Conservation (phyloP, 2,329 filamentous ascomycete genomes). For the Colletotrichum orbiculare region DNA sequence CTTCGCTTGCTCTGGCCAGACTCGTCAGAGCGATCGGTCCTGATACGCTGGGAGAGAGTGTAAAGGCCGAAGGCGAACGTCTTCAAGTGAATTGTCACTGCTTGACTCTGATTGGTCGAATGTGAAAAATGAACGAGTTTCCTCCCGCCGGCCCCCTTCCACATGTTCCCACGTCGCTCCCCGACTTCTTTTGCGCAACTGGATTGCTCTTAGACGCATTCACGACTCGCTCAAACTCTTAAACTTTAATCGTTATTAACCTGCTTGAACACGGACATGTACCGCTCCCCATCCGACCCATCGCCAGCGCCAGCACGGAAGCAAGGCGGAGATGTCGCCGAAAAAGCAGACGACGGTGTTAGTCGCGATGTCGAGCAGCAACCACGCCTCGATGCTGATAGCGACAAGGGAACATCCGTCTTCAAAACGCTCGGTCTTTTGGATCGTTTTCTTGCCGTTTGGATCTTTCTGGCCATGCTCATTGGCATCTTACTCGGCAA, state of each 20-base stretch:
- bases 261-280: background rate
- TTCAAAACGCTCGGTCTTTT: constrained; percentile 69
- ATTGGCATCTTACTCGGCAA: constrained; percentile 82
- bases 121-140: background rate
- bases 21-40: too few species aligned
- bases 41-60: background rate
- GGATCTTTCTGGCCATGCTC: constrained; percentile 84
- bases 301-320: too few species aligned
- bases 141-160: background rate
- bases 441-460: constrained; percentile 73
- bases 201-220: too few species aligned
- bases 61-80: background rate
- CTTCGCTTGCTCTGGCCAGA: too few species aligned
- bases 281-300: too few species aligned
- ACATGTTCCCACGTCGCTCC: background rate
- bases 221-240: too few species aligned
- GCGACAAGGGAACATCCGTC: constrained; percentile 48
- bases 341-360: background rate
- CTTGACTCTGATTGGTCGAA: constrained; percentile 27
- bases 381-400: background rate
- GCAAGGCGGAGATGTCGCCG: background rate
- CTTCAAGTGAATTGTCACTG: constrained; percentile 31
- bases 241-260: too few species aligned
- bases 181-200: background rate
- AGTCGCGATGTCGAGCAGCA: constrained; percentile 32